These are phyloP conservation scores for Hypoxylon sp. DNA, from an alignment of 2,329 filamentous ascomycete genomes.

Conservation along the genomic window DNA sequence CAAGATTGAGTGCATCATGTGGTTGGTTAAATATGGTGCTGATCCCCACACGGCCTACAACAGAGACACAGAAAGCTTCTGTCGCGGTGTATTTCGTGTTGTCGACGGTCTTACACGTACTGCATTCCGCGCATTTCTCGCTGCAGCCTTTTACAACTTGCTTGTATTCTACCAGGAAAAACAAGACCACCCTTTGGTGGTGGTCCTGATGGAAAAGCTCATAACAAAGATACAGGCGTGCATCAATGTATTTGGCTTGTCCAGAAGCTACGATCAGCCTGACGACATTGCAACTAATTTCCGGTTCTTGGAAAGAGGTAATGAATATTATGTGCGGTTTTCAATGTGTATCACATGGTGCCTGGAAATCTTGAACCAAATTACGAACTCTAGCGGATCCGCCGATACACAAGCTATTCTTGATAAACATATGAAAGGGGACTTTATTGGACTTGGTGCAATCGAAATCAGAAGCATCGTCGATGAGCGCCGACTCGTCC, in stretches of 20 bases:
- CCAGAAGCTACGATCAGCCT: neutral
- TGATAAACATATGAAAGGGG: neutral
- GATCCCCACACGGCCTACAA: neutral
- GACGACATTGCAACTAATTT: neutral
- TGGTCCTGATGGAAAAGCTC: neutral
- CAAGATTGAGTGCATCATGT: neutral
- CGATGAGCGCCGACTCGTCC: no score
- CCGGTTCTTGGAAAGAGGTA: no score
- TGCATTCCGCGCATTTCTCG: neutral
- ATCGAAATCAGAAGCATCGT: no score
- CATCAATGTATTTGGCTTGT: neutral
- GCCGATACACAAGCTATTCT: neutral
- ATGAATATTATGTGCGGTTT: neutral
- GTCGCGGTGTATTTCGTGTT: no score
- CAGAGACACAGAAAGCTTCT: no score
- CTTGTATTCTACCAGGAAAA: neutral
- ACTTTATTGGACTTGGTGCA: neutral
- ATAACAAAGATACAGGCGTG: neutral
- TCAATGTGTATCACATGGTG: neutral
- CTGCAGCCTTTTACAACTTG: neutral
- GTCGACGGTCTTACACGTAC: no score
- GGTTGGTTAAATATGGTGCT: conserved; percentile 5
- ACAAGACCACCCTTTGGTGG: no score
- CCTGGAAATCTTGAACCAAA: neutral
- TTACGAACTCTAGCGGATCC: neutral